Conservation (phyloP, 106 monocot species). For the Dendrobium nobile region DNA sequence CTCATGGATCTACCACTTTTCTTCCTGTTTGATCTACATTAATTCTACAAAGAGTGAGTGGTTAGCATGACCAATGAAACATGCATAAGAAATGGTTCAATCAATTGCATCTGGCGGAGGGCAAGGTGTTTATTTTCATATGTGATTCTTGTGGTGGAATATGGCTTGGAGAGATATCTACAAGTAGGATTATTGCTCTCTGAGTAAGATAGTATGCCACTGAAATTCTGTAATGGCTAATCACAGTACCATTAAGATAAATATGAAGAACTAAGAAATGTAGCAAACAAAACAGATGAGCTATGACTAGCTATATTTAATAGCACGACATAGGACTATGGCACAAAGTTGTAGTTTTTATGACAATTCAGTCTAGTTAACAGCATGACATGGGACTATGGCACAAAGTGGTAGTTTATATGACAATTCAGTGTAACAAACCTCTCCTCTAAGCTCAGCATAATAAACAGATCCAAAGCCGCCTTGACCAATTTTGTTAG, state of each 20-base stretch:
- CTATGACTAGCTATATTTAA: background rate
- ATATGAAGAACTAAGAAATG: background rate
- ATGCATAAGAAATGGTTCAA: background rate
- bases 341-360: conserved; percentile 1
- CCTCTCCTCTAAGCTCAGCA: conserved; percentile 96
- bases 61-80: background rate
- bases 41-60: background rate
- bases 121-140: background rate
- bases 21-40: background rate
- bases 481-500: conserved; percentile 79
- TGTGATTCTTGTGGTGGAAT: background rate
- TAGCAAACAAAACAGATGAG: background rate
- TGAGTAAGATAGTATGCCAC: background rate
- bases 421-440: conserved; percentile 9
- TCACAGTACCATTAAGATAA: background rate
- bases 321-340: background rate
- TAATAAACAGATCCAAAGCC: conserved; percentile 87
- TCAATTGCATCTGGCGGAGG: background rate
- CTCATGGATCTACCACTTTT: background rate
- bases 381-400: background rate
- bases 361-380: background rate
- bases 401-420: background rate
- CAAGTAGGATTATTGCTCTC: background rate
- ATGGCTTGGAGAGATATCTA: background rate
- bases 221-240: background rate